Conservation (phyloP, 208 protist genomes). For the Porcisia hertigi region DNA sequence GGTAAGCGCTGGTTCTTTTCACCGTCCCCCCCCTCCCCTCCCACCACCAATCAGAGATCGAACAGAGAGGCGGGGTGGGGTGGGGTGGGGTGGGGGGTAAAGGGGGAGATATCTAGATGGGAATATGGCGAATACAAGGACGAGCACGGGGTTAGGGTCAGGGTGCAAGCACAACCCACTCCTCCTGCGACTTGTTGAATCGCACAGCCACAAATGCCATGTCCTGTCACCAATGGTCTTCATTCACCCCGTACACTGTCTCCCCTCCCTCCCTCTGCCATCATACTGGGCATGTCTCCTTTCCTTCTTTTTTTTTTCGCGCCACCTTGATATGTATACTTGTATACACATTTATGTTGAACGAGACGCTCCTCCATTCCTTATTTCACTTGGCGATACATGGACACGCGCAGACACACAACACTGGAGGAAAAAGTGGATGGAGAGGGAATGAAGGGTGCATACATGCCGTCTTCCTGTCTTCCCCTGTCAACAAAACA, state of each 20-base stretch:
- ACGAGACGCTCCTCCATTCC: no score
- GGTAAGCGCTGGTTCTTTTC: background rate
- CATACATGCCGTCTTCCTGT: background rate
- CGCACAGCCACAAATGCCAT: background rate
- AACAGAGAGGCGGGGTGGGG: background rate
- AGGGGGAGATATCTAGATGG: background rate
- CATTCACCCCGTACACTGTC: background rate
- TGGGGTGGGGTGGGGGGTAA: no score
- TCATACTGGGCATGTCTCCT: background rate
- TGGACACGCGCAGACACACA: background rate
- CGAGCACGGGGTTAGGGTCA: background rate
- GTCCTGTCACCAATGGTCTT: background rate
- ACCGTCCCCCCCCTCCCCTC: no score
- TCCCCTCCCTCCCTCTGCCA: background rate
- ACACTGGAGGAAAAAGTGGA: background rate
- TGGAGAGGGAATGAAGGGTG: background rate
- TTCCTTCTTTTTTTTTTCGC: background rate
- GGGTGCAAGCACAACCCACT: background rate
- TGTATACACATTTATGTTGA: no score
- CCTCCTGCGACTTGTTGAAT: background rate
- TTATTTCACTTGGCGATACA: no score
- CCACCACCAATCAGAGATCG: background rate
- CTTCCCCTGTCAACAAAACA: background rate
- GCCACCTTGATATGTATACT: background rate
- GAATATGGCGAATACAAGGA: background rate